phyloP scores from a whole-genome alignment of 306 rosid species.

The Prunus fruticosa region DNA sequence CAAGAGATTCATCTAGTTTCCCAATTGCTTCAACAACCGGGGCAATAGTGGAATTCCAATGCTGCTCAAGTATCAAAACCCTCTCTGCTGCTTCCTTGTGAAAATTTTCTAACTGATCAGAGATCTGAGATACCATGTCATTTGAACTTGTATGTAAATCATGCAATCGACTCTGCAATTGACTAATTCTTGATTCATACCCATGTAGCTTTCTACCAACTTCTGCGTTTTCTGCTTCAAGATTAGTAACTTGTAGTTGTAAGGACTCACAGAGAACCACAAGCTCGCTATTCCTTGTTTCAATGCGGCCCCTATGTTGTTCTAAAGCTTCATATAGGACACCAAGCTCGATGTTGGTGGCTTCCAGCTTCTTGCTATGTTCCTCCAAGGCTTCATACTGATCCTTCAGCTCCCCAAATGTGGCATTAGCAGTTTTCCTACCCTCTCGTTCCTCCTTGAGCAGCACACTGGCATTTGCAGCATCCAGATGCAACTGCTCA shows the following conservation, averaged over 20 bases:
- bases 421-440: slow-evolving; percentile 44
- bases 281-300: slow-evolving; percentile 48
- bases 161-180: slow-evolving; percentile 45
- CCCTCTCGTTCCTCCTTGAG: slow-evolving; percentile 60
- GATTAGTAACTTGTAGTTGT: slow-evolving; percentile 41
- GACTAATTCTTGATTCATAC: slow-evolving; percentile 53
- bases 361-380: slow-evolving; percentile 56
- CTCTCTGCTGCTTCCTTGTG: slow-evolving; percentile 60
- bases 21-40: slow-evolving; percentile 50
- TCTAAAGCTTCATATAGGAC: slow-evolving; percentile 68
- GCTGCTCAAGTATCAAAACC: slow-evolving; percentile 55
- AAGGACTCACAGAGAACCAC: slow-evolving; percentile 50
- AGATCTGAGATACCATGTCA: slow-evolving; percentile 53
- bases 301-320: slow-evolving; percentile 49
- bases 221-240: slow-evolving; percentile 44
- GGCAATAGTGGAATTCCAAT: slow-evolving; percentile 49
- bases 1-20: slow-evolving; percentile 62
- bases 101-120: slow-evolving; percentile 56
- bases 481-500: slow-evolving; percentile 53
- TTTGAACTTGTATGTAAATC: slow-evolving; percentile 55
- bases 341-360: slow-evolving; percentile 62
- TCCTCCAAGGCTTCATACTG: slow-evolving; percentile 59
- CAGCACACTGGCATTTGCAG: slow-evolving; percentile 47
- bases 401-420: slow-evolving; percentile 40
- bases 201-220: slow-evolving; percentile 54